Evolutionary conservation across 257 asterid species (phyloP).

Genomic region (Nicotiana noctiflora): DNA sequence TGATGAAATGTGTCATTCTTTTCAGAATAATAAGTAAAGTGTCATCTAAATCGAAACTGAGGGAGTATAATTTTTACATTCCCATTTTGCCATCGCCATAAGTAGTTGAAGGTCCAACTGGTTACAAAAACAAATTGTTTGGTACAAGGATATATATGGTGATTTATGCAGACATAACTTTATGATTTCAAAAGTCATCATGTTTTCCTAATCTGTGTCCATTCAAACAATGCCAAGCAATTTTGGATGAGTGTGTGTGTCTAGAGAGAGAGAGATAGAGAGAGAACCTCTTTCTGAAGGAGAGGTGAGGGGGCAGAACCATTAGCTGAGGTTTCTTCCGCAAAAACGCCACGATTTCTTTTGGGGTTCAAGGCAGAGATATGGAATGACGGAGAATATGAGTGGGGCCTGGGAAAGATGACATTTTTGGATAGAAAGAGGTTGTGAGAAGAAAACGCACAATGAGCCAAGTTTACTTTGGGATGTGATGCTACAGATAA

Average conservation of each 20-base stretch:
- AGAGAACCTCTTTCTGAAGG: constrained; percentile 24
- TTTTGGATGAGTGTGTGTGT: neutral
- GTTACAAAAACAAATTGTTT: neutral
- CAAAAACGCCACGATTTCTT: constrained; percentile 8
- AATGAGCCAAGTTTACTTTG: neutral
- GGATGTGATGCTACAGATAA: constrained; percentile 9
- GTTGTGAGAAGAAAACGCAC: constrained; percentile 8
- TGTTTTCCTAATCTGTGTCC: neutral
- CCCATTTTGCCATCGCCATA: neutral
- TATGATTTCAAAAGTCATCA: neutral
- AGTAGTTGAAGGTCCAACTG: neutral
- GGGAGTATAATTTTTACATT: no score
- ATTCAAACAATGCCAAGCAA: neutral
- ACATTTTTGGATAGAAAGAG: neutral
- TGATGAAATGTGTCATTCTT: no score
- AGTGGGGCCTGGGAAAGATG: neutral
- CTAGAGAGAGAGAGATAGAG: neutral
- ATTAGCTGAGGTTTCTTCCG: neutral
- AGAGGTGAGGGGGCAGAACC: constrained; percentile 6
- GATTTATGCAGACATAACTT: no score
- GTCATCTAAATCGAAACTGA: no score
- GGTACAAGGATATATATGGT: neutral
- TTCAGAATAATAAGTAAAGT: no score
- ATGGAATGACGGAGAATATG: no score
- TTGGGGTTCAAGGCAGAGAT: neutral